Base-by-base conservation (phyloP, 2,329 filamentous ascomycete species). In the Exophiala dermatitidis region DNA sequence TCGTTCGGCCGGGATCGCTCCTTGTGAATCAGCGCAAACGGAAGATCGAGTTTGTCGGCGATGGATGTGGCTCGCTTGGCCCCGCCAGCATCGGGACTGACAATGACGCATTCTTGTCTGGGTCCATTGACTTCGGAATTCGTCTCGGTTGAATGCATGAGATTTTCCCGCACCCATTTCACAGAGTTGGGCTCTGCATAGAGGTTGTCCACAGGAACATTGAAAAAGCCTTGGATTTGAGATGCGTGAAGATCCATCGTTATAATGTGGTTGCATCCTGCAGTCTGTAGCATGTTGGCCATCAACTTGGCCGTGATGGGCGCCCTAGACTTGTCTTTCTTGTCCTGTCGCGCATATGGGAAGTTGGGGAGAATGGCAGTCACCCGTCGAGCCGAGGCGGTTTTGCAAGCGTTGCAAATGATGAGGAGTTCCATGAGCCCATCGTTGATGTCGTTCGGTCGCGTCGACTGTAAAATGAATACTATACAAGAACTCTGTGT, bases 401-500 rank as follows among this genome's bases (percentile, higher is more conserved):
- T 88, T 69, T 88, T 85, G 78, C 91, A 96, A 60, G 91, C 91
- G 68, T 95, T 94, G 72, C 96, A 94, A 84, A 96, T 95, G 73
- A 97, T 96, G 62, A 97, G 81, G 36, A 97, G 81, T 73, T 98
- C 91, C 91, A 98, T 97, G 56, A 98, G 80, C 46, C 90, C 90
- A 70, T 97, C 91, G 73, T 98, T 98, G 75, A 97, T 94, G 68
- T 96, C 90, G 69, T 91, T 90, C 1, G 91, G 91, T 38, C 88
- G 85, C 45, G 93, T 95, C 2, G 59, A 61, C 73, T 97, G 91
- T 56, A 97, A 78, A 65, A 97, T 95, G 75, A 96, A 97, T 67
- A 96, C 90, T 83, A 64, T 32, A 48, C 44, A 9, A 40, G 32
- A 33, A 34, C 26, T 7, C 12, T 48, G 54, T 32, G 48, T 56